Evolutionary conservation across 78 protist genomes (phyloP).

Genomic region (Protostelium mycophagum): DNA sequence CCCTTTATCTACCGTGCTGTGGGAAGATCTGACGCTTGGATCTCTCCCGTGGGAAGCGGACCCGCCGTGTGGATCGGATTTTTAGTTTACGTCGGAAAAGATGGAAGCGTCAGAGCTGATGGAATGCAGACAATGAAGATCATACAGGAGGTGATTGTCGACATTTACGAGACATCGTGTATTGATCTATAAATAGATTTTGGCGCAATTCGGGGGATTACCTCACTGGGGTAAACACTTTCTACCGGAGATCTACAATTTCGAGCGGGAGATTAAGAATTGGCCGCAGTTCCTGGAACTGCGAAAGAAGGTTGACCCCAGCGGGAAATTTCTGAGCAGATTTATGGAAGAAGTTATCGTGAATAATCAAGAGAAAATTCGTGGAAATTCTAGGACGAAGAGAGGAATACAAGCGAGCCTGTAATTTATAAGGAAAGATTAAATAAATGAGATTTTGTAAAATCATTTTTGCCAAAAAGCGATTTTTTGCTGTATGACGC

Average conservation of each 20-base stretch:
- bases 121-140: not conserved
- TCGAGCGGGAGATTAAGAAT: not conserved
- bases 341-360: not conserved
- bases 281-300: not conserved
- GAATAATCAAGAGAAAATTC: not conserved
- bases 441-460: too few species aligned
- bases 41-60: not conserved
- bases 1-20: not conserved
- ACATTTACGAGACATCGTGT: not conserved
- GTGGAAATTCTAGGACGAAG: too few species aligned
- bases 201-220: not conserved
- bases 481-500: too few species aligned
- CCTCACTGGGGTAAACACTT: not conserved
- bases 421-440: too few species aligned
- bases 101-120: not conserved
- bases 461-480: too few species aligned
- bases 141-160: not conserved
- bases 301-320: not conserved
- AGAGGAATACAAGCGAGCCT: too few species aligned
- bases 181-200: not conserved
- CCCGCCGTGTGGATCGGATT: not conserved
- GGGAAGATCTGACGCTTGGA: not conserved
- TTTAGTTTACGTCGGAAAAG: not conserved
- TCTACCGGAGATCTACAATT: not conserved
- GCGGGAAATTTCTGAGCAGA: not conserved